phyloP scores from a whole-genome alignment of 2,329 filamentous ascomycete species.

The Pyrenochaeta sp. region DNA sequence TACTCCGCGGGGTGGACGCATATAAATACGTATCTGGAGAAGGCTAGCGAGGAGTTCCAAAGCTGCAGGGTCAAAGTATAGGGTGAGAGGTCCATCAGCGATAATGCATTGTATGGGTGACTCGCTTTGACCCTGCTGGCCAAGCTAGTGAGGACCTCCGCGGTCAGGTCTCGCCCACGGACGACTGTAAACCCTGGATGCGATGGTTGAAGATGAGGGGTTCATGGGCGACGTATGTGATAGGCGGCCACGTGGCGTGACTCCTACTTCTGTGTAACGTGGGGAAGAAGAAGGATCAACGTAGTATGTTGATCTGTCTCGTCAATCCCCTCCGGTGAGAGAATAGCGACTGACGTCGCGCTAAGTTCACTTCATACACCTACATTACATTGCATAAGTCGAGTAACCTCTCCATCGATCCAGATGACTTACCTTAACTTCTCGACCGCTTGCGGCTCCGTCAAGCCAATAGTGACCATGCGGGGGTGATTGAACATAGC shows the following conservation, averaged over 20 bases:
- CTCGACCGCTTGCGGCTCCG: slow-evolving; percentile 72
- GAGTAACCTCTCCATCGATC: not conserved
- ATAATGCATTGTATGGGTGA: not conserved
- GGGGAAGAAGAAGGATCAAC: not conserved
- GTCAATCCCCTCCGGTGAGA: slow-evolving; percentile 64
- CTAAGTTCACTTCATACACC: slow-evolving; percentile 79
- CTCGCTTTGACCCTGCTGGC: not conserved
- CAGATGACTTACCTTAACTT: slow-evolving; percentile 45
- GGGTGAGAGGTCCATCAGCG: not conserved
- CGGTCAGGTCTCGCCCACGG: not conserved
- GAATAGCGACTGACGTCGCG: slow-evolving; percentile 85
- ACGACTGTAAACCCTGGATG: not conserved
- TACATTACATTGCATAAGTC: slow-evolving; percentile 59
- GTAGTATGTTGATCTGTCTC: slow-evolving; percentile 70
- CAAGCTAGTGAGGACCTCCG: not conserved
- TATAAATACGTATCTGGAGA: slow-evolving; percentile 74
- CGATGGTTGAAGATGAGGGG: not conserved
- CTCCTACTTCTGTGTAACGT: not conserved
- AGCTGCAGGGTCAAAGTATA: not conserved
- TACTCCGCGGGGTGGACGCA: slow-evolving; percentile 76
- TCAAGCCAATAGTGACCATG: slow-evolving; percentile 77
- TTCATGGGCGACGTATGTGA: not conserved
- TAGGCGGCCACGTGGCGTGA: not conserved
- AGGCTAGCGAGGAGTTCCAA: not conserved
- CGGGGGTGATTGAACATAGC: slow-evolving; percentile 85